Evolutionary conservation across 139 green algal species (phyloP).

Genomic region (Chlamydomonas applanata): DNA sequence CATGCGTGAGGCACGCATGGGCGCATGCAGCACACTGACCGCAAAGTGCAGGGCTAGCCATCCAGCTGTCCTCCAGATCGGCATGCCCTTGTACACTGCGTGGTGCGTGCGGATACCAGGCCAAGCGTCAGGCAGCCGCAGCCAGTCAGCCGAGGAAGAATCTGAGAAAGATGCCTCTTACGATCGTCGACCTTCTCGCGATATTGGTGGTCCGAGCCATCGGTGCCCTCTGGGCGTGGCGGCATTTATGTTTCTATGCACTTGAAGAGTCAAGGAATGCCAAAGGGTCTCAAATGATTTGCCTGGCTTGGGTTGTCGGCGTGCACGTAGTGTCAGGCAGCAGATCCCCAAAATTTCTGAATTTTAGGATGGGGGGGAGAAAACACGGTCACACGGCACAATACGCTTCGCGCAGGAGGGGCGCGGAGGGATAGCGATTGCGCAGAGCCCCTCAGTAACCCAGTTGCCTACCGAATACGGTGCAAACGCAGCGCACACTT

Average conservation of each 20-base stretch:
- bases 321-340: too few relatives aligned
- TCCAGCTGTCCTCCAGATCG: conserved; percentile 3
- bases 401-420: too few relatives aligned
- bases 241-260: neutral
- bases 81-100: conserved; percentile 1
- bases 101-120: neutral
- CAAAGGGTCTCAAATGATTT: neutral
- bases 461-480: too few relatives aligned
- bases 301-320: neutral
- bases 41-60: neutral
- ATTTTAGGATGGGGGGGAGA: too few relatives aligned
- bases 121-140: neutral
- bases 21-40: neutral
- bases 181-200: conserved; percentile 21
- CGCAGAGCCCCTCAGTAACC: too few relatives aligned
- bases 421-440: too few relatives aligned
- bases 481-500: too few relatives aligned
- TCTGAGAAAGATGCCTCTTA: conserved; percentile 2
- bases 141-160: neutral
- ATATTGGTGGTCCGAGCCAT: conserved; percentile 27
- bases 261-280: neutral
- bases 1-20: too few relatives aligned
- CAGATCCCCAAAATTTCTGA: too few relatives aligned
- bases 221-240: conserved; percentile 17
- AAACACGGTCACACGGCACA: too few relatives aligned